Percentiles rank a stretch among this genome's conserved stretches.
Conservation (phyloP, 1,284 basidiomycete species). For the Melampsora americana region DNA sequence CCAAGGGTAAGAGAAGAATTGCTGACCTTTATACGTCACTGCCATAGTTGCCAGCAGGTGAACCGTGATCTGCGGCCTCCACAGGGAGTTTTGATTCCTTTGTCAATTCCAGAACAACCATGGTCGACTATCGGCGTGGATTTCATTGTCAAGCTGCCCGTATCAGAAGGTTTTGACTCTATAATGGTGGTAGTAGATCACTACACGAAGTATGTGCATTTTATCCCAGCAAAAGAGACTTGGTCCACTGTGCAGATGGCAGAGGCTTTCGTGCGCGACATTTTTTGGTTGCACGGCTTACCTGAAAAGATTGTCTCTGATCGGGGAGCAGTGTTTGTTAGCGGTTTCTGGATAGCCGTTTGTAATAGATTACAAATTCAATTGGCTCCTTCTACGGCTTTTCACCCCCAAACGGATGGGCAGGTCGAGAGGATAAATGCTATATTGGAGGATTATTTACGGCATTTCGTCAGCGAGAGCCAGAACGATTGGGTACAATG, state of each 20-base stretch:
- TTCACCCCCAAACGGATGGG: no score
- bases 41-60: no score
- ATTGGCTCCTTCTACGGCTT: constrained; percentile 16
- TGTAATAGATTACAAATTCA: not conserved
- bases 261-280: constrained; percentile 2
- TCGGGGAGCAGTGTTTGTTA: constrained; percentile 11
- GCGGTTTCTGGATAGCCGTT: constrained; percentile 1
- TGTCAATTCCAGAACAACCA: no score
- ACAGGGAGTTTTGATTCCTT: no score
- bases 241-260: not conserved
- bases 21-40: no score
- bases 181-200: constrained; percentile 18
- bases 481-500: constrained; percentile 43
- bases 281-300: constrained; percentile 11
- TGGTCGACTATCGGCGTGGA: no score
- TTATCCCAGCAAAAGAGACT: not conserved
- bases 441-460: constrained; percentile 47
- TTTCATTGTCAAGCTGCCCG: no score
- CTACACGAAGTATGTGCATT: constrained; percentile 1
- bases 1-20: no score
- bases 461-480: constrained; percentile 45
- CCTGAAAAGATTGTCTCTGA: constrained; percentile 13
- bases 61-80: no score
- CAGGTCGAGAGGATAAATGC: constrained; percentile 12
- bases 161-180: not conserved